These are phyloP conservation scores for Forsythia viridissima DNA, from an alignment of 257 asterid genomes.

Conservation along the genomic window DNA sequence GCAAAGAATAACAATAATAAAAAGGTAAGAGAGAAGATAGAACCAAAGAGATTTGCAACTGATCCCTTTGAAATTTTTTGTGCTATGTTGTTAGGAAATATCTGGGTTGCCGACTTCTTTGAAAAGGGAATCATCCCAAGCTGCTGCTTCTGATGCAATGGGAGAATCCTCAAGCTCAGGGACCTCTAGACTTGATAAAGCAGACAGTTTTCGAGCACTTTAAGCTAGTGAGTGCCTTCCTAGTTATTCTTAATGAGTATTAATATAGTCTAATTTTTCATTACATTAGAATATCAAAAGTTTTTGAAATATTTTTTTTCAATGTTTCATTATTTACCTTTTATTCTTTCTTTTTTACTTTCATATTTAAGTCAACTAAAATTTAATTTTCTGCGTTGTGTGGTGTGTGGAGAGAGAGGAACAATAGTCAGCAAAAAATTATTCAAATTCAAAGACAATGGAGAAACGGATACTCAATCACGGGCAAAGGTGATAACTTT, in stretches of 20 bases:
- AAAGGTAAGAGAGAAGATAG: neutral
- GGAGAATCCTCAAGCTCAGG: slow-evolving; percentile 93
- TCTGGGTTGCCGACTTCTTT: slow-evolving; percentile 78
- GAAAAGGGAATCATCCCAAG: slow-evolving; percentile 59
- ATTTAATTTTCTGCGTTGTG: no score
- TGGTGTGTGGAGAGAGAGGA: no score
- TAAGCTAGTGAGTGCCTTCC: slow-evolving; percentile 21
- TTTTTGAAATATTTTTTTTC: no score
- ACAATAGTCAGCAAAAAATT: no score
- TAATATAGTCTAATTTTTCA: no score
- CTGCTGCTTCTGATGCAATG: slow-evolving; percentile 58
- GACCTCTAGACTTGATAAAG: slow-evolving; percentile 60
- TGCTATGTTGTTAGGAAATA: slow-evolving; percentile 54
- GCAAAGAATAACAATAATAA: neutral
- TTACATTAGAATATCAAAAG: no score
- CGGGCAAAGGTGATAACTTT: no score
- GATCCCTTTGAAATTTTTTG: slow-evolving; percentile 1
- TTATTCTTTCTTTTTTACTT: no score
- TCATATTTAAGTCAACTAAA: no score
- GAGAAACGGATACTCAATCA: no score
- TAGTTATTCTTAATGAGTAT: neutral
- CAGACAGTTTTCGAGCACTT: slow-evolving; percentile 57
- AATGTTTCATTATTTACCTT: no score
- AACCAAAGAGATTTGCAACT: neutral
- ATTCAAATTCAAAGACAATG: no score